These are phyloP conservation scores for Lagerstroemia speciosa DNA, from an alignment of 345 rosid species.

Conservation along the genomic window DNA sequence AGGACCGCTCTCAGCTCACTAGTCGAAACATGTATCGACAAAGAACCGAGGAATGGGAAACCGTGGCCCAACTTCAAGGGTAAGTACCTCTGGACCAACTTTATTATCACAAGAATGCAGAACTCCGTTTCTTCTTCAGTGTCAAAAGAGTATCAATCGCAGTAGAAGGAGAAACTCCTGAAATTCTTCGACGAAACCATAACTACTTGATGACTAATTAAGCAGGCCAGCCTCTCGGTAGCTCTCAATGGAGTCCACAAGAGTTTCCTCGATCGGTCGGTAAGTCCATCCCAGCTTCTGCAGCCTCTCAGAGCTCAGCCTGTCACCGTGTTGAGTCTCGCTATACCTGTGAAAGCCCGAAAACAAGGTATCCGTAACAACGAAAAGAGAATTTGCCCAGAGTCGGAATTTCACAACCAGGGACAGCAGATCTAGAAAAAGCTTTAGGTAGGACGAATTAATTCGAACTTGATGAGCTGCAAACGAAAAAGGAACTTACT, in stretches of 20 bases:
- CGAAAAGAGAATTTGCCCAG: no score
- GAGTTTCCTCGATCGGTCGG: conserved; percentile 46
- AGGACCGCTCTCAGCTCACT: no score
- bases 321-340: background rate
- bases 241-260: conserved; percentile 43
- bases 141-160: background rate
- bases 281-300: conserved; percentile 49
- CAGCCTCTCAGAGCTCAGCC: background rate
- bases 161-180: background rate
- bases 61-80: no score
- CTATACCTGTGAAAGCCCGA: background rate
- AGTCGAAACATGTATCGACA: no score
- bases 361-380: background rate
- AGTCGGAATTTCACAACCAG: background rate
- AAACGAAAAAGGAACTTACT: conserved; percentile 6
- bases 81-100: no score
- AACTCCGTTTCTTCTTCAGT: background rate
- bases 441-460: no score
- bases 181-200: background rate
- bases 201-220: no score
- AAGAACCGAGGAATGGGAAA: no score
- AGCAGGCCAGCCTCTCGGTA: conserved; percentile 37
- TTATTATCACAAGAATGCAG: background rate
- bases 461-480: no score
- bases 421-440: background rate